Evolutionary conservation across 2,329 filamentous ascomycete genomes (phyloP), one percentile per base, ranked within the genome.

Genomic region (Fusarium sp.): DNA sequence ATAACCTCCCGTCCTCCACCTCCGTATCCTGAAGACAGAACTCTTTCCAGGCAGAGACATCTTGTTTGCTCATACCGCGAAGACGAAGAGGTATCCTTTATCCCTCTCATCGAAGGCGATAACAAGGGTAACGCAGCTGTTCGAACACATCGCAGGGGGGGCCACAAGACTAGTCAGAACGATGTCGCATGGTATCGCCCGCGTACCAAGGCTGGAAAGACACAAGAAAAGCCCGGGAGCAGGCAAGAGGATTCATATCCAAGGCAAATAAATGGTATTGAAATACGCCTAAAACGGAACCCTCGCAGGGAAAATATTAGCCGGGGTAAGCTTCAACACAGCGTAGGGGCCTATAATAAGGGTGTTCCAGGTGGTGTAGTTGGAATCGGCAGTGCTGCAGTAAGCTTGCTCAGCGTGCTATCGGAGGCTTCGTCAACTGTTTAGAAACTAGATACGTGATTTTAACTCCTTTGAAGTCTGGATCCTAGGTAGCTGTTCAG

Each of bases 21-120:
- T 7, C 11, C 36, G 22, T 48, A 31, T 31, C 22, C 7, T 24
- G 15, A 16, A 31, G 45, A 2, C 10, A 3, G 7, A 31, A n/a
- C 10, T 16, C 1, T 4, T 48, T 31, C 45, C 22, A 2, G 6
- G 8, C 20, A 30, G 22, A 7, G 0, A 9, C 20, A 1, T 12
- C 7, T 3, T n/a, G 28, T 9, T 3, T n/a, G 1, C 15, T 1
- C 22, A 15, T 13, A 18, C 1, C 2, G 7, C 7, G 11, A 18
- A 24, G 1, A n/a, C 15, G 45, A 48, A 15, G 45, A 30, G 4
- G 14, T n/a, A 8, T n/a, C 14, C 14, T n/a, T 30, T 13, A 16
- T 31, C 5, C 22, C 26, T 47, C 7, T n/a, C 20, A 7, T 8
- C 3, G 14, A 30, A n/a, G 22, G 7, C 14, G 10, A 11, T 7